Percentiles rank a stretch among this genome's conserved stretches.
phyloP scores from a whole-genome alignment of 2,329 filamentous ascomycete genomes.

The Ophiocordyceps robertsii region DNA sequence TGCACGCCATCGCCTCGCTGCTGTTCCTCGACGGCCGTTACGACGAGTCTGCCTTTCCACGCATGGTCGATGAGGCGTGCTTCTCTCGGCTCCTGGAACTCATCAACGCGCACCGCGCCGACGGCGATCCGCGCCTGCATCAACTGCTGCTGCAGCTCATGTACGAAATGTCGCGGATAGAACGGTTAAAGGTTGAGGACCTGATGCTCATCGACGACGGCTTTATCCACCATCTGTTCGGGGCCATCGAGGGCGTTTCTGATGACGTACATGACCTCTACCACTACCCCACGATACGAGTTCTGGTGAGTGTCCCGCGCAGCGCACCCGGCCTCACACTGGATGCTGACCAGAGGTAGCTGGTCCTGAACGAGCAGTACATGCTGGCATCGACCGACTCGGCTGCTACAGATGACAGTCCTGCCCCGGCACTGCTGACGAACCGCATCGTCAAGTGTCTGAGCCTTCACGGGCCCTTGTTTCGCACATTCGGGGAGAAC shows the following conservation, averaged over 20 bases:
- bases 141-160: constrained; percentile 73
- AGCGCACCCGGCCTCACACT: too few relatives aligned
- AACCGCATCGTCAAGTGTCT: constrained; percentile 91
- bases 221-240: constrained; percentile 74
- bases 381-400: constrained; percentile 62
- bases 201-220: constrained; percentile 63
- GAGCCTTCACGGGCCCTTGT: constrained; percentile 64
- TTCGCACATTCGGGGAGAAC: constrained; percentile 94
- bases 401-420: constrained; percentile 17
- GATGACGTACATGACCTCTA: constrained; percentile 86
- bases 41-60: constrained; percentile 65
- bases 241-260: constrained; percentile 76
- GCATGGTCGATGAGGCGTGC: constrained; percentile 76
- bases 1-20: constrained; percentile 73
- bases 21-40: constrained; percentile 75
- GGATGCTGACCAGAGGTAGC: constrained; percentile 32
- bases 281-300: constrained; percentile 87
- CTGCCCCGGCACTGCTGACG: constrained; percentile 47
- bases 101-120: constrained; percentile 50
- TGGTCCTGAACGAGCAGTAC: constrained; percentile 96
- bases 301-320: constrained; percentile 51
- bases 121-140: constrained; percentile 60
- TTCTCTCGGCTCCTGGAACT: constrained; percentile 77
- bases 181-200: constrained; percentile 65
- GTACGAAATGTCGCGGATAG: constrained; percentile 94